phyloP scores from a whole-genome alignment of 2,329 filamentous ascomycete species.

The Botrytis elliptica region DNA sequence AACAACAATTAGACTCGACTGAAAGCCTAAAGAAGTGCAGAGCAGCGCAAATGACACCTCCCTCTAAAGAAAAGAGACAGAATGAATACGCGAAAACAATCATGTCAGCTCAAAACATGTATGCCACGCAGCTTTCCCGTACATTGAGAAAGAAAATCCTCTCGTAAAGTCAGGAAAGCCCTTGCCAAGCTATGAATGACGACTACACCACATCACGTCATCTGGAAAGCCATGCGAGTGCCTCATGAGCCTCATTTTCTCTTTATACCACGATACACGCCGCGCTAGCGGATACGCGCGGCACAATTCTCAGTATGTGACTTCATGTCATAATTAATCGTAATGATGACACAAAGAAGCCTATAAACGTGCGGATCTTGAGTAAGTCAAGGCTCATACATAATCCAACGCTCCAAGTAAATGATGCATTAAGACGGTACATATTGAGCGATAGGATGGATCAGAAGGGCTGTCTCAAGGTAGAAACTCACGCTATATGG shows the following conservation, averaged over 20 bases:
- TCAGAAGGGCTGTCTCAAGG: neutral
- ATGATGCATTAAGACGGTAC: neutral
- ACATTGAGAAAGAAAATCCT: neutral
- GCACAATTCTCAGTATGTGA: neutral
- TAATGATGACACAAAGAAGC: neutral
- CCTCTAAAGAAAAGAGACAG: neutral
- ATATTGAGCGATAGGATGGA: neutral
- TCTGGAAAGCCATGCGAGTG: neutral
- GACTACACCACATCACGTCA: neutral
- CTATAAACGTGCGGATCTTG: neutral
- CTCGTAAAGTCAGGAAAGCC: neutral
- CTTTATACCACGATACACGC: neutral
- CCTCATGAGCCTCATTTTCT: neutral
- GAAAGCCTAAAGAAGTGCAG: neutral
- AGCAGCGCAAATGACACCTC: neutral
- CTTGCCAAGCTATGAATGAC: neutral
- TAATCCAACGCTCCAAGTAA: neutral
- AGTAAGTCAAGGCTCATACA: too few relatives aligned
- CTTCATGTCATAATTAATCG: neutral
- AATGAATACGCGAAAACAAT: neutral
- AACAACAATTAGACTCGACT: neutral
- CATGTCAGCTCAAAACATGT: neutral
- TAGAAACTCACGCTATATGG: neutral
- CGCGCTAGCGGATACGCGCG: neutral
- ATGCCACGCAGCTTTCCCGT: neutral